These are phyloP conservation scores for Venturia effusa DNA, from an alignment of 2,329 filamentous ascomycete genomes.

Conservation along the genomic window DNA sequence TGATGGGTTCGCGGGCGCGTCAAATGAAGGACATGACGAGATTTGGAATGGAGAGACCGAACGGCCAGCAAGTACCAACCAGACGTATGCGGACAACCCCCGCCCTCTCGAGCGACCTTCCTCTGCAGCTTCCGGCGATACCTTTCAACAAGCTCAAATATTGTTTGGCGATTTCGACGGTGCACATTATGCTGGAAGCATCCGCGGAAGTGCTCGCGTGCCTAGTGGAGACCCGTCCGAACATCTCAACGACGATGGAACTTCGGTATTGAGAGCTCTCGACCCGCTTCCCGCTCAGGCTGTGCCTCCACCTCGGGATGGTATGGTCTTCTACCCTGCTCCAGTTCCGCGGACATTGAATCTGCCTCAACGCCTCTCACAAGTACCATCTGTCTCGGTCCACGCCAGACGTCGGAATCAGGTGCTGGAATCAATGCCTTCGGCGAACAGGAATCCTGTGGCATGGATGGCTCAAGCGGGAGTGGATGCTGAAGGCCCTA, in stretches of 20 bases:
- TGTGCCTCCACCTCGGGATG: constrained; percentile 51
- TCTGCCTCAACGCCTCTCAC: constrained; percentile 76
- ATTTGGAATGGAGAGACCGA: constrained; percentile 4
- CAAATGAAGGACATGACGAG: background rate
- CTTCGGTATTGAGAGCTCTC: constrained; percentile 21
- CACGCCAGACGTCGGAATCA: constrained; percentile 65
- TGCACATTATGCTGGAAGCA: constrained; percentile 56
- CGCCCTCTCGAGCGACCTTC: constrained; percentile 31
- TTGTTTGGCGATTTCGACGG: constrained; percentile 77
- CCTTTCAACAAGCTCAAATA: constrained; percentile 52
- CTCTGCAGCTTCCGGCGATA: constrained; percentile 47
- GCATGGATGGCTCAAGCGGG: constrained; percentile 28
- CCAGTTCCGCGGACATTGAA: constrained; percentile 91
- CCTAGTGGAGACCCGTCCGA: constrained; percentile 19
- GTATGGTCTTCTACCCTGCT: constrained; percentile 92
- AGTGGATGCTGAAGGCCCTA: constrained; percentile 16
- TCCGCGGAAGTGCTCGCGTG: constrained; percentile 2
- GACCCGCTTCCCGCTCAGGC: constrained; percentile 17
- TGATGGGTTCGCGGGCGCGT: background rate
- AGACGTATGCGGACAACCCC: background rate
- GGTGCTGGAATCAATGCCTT: constrained; percentile 53
- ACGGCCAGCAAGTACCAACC: background rate
- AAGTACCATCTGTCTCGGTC: constrained; percentile 51
- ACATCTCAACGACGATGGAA: background rate
- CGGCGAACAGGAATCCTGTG: constrained; percentile 42